phyloP scores from a whole-genome alignment of 2,329 filamentous ascomycete genomes.

The Xylariaceae sp. region DNA sequence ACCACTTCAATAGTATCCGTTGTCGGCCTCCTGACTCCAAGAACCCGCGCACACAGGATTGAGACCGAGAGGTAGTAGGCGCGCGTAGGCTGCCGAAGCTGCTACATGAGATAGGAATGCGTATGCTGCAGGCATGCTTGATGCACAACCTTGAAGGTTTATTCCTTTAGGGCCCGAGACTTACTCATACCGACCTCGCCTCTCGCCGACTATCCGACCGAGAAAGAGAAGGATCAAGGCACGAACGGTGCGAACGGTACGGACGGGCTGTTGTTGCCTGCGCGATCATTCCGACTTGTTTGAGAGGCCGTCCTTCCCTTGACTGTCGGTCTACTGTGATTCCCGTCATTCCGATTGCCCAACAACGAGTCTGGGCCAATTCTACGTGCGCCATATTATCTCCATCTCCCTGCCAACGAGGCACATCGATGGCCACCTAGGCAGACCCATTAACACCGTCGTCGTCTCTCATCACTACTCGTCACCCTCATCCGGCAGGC shows the following conservation, averaged over 20 bases:
- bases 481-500: not conserved
- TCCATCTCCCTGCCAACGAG: not conserved
- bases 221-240: not conserved
- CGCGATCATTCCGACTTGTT: not conserved
- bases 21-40: not conserved
- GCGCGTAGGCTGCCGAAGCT: not conserved
- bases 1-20: not conserved
- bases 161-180: not conserved
- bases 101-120: not conserved
- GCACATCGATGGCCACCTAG: not conserved
- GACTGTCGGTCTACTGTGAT: not conserved
- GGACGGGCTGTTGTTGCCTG: not conserved
- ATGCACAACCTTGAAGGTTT: not conserved
- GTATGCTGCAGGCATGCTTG: not conserved
- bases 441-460: not conserved
- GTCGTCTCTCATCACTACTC: not conserved
- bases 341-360: not conserved
- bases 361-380: not conserved
- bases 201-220: not conserved
- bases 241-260: not conserved
- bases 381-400: not conserved
- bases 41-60: not conserved
- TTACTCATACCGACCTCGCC: not conserved
- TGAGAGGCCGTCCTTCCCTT: not conserved
- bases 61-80: not conserved